phyloP scores from a whole-genome alignment of 805 yeast species.

The Nakazawaea pomicola region DNA sequence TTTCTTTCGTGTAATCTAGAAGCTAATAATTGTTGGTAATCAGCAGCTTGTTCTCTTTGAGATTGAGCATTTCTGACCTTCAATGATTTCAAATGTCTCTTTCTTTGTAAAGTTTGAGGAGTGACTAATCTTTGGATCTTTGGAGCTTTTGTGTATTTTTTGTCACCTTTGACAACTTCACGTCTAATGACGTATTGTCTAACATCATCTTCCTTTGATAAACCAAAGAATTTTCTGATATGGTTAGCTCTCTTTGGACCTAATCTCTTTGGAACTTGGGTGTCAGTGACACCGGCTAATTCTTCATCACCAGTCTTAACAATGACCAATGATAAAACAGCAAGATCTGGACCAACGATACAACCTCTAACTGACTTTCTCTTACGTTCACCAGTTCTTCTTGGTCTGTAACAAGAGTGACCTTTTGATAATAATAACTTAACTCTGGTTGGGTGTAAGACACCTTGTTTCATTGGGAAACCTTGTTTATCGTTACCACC shows the following conservation, averaged over 20 bases:
- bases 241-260: slow-evolving; percentile 99
- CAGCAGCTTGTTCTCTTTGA: slow-evolving; percentile 99
- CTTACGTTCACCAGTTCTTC: slow-evolving; percentile 99
- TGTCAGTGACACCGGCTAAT: slow-evolving; percentile 93
- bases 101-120: slow-evolving; percentile 98
- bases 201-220: slow-evolving; percentile 89
- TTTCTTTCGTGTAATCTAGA: slow-evolving; percentile 97
- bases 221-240: slow-evolving; percentile 99
- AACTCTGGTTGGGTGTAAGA: slow-evolving; percentile 99
- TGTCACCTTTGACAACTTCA: slow-evolving; percentile 96
- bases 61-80: slow-evolving; percentile 97
- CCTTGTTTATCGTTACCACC: slow-evolving; percentile 99
- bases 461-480: slow-evolving; percentile 99
- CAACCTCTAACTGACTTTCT: slow-evolving; percentile 99
- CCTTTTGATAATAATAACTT: slow-evolving; percentile 90
- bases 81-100: slow-evolving; percentile 91
- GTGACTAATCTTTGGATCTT: slow-evolving; percentile 99
- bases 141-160: slow-evolving; percentile 99
- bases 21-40: slow-evolving; percentile 98
- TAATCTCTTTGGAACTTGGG: slow-evolving; percentile 95
- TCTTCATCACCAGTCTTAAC: slow-evolving; percentile 97
- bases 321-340: slow-evolving; percentile 89
- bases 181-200: slow-evolving; percentile 94
- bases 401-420: slow-evolving; percentile 98
- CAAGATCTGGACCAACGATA: slow-evolving; percentile 94